Evolutionary conservation across 345 rosid species (phyloP), one percentile per base, ranked within the genome.

Genomic region (Citrus sinensis): DNA sequence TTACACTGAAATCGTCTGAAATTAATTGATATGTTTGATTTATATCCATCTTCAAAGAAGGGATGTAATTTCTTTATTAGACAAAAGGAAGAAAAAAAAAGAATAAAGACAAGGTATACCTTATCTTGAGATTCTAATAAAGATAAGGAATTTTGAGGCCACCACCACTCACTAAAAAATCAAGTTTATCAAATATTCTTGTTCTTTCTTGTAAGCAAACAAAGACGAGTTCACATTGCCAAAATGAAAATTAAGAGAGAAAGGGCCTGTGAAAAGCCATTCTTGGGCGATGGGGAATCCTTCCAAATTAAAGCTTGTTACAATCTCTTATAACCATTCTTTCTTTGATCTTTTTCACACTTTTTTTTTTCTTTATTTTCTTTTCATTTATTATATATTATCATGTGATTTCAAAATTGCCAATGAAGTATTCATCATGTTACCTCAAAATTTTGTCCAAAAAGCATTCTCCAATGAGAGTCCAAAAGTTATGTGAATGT

Each of bases 401-500:
- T 54, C 14, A 3, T 20, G 54, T 61, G 3, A 22, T 37, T 9
- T 29, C 34, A 19, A 17, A 25, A 20, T 9, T 58, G 58, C 70
- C 19, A 30, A 65, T 65, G 64, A 71, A 65, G 9, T 58, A 17
- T 72, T 58, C 20, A 64, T 58, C 9, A 58, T 73, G 76, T 61
- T 68, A 22, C 51, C 25, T 70, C 58, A 59, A 63, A 74, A 58
- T 55, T 27, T 46, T 49, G 60, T 70, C 13, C 11, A 9, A 24
- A 59, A 55, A 42, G 51, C 73, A 78, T 76, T 67, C 72, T 80
- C 80, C 67, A 30, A 64, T 68, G 22, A 19, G 65, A 49, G 70
- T 9, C 55, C 30, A 81, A 78, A 84, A 80, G 81, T 67, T 13
- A 77, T 76, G 84, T 82, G 87, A 82, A 82, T 19, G 78, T 17